A percentile compares a stretch with the other conserved stretches of the same genome.
These are phyloP conservation scores for Aureobasidium sp. DNA, from an alignment of 2,329 filamentous ascomycete species.

Conservation along the genomic window DNA sequence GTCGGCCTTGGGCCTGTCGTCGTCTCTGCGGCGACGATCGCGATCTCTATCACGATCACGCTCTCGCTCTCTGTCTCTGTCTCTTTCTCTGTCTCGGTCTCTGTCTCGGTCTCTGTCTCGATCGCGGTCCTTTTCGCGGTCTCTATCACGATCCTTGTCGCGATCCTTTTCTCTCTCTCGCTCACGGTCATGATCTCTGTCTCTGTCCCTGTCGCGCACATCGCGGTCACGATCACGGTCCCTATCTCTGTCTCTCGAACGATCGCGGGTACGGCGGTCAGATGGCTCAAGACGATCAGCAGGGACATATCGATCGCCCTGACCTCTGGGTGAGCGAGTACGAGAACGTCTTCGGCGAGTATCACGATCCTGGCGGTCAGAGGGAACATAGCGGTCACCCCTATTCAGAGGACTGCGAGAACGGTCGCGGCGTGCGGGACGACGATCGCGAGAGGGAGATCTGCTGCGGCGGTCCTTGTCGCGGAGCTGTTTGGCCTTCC, in stretches of 20 bases:
- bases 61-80: slow-evolving; percentile 30
- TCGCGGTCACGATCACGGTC: slow-evolving; percentile 13
- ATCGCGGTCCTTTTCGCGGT: slow-evolving; percentile 29
- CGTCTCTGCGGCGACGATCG: slow-evolving; percentile 16
- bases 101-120: slow-evolving; percentile 27
- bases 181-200: slow-evolving; percentile 19
- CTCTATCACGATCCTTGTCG: slow-evolving; percentile 18
- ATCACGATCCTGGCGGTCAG: slow-evolving; percentile 35
- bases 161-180: slow-evolving; percentile 25
- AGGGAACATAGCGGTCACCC: slow-evolving; percentile 15
- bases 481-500: slow-evolving; percentile 24
- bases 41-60: slow-evolving; percentile 26
- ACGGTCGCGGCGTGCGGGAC: slow-evolving; percentile 22
- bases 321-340: slow-evolving; percentile 9
- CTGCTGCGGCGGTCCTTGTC: slow-evolving; percentile 16
- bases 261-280: slow-evolving; percentile 8
- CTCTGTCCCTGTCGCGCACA: slow-evolving; percentile 10
- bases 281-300: slow-evolving; percentile 13
- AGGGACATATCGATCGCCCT: slow-evolving; percentile 17
- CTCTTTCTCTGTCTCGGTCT: slow-evolving; percentile 33
- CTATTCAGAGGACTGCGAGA: slow-evolving; percentile 8
- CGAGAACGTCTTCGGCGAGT: slow-evolving; percentile 24
- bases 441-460: slow-evolving; percentile 11
- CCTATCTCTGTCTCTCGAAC: slow-evolving; percentile 18
- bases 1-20: background rate